These are phyloP conservation scores for Carnegiea gigantea DNA, from an alignment of 179 eudicot species.

Conservation along the genomic window DNA sequence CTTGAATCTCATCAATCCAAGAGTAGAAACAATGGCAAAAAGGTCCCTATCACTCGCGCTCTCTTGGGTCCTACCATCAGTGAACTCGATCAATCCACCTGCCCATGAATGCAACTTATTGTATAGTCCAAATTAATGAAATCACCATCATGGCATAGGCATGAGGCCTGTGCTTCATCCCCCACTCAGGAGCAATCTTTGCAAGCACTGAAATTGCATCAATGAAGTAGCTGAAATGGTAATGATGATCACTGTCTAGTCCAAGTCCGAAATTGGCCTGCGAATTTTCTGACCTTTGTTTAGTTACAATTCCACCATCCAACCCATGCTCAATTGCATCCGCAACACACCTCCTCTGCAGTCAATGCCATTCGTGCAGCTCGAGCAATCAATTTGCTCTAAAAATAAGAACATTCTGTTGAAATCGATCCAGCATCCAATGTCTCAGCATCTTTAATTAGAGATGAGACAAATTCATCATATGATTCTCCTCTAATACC, in stretches of 20 bases:
- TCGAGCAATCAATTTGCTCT: constrained; percentile 57
- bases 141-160: constrained; percentile 62
- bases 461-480: constrained; percentile 48
- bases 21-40: constrained; percentile 45
- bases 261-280: constrained; percentile 71
- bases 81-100: constrained; percentile 54
- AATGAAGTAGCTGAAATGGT: constrained; percentile 56
- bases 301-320: constrained; percentile 48
- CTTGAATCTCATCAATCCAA: constrained; percentile 52
- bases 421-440: constrained; percentile 42
- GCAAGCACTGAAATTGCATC: constrained; percentile 71
- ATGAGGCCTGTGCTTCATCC: constrained; percentile 51
- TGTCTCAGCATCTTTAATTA: constrained; percentile 51
- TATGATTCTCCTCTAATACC: constrained; percentile 40
- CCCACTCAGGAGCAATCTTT: constrained; percentile 72
- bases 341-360: constrained; percentile 66
- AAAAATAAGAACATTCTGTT: constrained; percentile 50
- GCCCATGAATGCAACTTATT: constrained; percentile 71
- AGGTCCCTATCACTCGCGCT: constrained; percentile 35
- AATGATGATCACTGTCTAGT: constrained; percentile 54
- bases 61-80: constrained; percentile 20
- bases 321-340: constrained; percentile 71
- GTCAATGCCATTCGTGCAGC: constrained; percentile 75
- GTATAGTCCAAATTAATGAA: constrained; percentile 43
- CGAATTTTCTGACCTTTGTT: not conserved